Conservation (phyloP, 2,329 filamentous ascomycete species). For the Hymenoscyphus linearis region DNA sequence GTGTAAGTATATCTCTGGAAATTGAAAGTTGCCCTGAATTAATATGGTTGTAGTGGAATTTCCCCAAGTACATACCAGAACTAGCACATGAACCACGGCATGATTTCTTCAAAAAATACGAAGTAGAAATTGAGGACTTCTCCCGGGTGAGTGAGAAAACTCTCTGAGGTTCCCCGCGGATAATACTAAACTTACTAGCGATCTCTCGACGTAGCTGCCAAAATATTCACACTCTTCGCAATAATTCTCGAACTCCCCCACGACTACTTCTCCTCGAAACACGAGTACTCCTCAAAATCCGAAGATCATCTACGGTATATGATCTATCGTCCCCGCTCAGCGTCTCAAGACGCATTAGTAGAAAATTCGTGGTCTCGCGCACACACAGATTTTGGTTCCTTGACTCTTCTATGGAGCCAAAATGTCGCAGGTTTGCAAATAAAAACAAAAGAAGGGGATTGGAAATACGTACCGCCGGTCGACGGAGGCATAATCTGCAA, state of each 20-base stretch:
- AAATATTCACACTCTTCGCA: conserved; percentile 50
- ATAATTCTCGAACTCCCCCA: conserved; percentile 53
- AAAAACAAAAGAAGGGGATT: conserved; percentile 37
- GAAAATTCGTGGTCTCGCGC: conserved; percentile 32
- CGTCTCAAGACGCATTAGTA: conserved; percentile 41
- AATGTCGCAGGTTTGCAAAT: conserved; percentile 53
- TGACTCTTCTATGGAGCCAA: conserved; percentile 54
- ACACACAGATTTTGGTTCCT: conserved; percentile 51
- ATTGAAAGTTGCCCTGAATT: neutral
- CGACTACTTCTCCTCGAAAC: conserved; percentile 47
- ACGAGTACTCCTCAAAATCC: conserved; percentile 48
- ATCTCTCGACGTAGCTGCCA: conserved; percentile 42
- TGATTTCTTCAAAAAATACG: conserved; percentile 14
- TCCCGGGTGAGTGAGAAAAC: neutral
- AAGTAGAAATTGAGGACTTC: conserved; percentile 8
- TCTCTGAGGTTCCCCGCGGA: neutral
- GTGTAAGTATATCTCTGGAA: conserved; percentile 20
- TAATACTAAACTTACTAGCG: conserved; percentile 4
- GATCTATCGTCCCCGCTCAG: conserved; percentile 45
- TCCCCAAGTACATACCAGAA: conserved; percentile 46
- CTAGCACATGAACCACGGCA: conserved; percentile 39
- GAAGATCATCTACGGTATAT: conserved; percentile 56
- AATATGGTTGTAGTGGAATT: conserved; percentile 34
- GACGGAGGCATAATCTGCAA: conserved; percentile 49
- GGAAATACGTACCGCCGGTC: conserved; percentile 46